Evolutionary conservation across 1,284 basidiomycete species (phyloP).

Genomic region (Meira nashicola): DNA sequence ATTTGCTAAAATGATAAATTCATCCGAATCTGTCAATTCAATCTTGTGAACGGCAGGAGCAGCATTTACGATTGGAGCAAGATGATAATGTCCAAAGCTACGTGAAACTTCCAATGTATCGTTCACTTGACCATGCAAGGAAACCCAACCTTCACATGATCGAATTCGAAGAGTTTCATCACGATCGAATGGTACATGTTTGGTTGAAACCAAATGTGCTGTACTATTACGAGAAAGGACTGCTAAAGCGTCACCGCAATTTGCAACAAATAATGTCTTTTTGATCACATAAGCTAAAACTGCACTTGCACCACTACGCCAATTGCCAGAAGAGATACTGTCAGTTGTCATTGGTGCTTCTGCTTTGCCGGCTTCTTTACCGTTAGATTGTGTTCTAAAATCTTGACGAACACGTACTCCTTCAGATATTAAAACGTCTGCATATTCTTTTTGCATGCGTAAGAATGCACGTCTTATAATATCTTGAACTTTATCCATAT

Average conservation of each 20-base stretch:
- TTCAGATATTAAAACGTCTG: conserved; percentile 43
- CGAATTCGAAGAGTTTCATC: conserved; percentile 81
- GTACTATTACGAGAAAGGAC: conserved; percentile 74
- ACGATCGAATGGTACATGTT: conserved; percentile 86
- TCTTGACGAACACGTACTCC: conserved; percentile 33
- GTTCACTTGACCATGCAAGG: conserved; percentile 86
- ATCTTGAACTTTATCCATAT: conserved; percentile 28
- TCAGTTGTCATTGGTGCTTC: conserved; percentile 35
- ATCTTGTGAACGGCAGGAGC: conserved; percentile 72
- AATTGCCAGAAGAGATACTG: conserved; percentile 22
- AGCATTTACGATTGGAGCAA: conserved; percentile 85
- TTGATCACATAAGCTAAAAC: conserved; percentile 80
- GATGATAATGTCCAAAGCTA: conserved; percentile 88
- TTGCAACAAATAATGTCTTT: conserved; percentile 80
- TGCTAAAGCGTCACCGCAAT: conserved; percentile 81
- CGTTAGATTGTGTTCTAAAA: conserved; percentile 10
- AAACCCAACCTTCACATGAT: conserved; percentile 89
- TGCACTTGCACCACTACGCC: conserved; percentile 63
- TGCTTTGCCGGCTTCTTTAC: neutral
- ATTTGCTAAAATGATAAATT: conserved; percentile 95
- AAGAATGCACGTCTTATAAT: conserved; percentile 47
- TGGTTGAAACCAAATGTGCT: conserved; percentile 70
- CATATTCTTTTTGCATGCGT: conserved; percentile 45
- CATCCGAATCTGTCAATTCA: conserved; percentile 76
- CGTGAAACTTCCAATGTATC: conserved; percentile 87